These are phyloP conservation scores for Neovahlkampfia damariscottae DNA, from an alignment of 78 protist species.

Conservation along the genomic window DNA sequence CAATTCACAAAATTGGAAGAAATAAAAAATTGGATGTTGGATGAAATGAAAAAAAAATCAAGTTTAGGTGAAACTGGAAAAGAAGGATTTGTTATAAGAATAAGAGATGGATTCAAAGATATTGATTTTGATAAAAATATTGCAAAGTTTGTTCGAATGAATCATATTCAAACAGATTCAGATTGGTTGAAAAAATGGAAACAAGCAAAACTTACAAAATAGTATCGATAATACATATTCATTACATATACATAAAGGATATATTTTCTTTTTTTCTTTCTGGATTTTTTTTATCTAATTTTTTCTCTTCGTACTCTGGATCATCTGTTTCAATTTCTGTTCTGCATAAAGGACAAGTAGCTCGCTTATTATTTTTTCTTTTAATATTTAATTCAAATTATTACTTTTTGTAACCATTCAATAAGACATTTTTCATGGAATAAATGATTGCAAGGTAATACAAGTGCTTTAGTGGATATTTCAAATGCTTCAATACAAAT, in stretches of 20 bases:
- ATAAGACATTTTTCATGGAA: not conserved
- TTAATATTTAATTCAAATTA: no score
- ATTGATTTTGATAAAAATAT: not conserved
- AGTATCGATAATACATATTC: no score
- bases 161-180: conserved; percentile 19
- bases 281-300: not conserved
- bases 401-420: not conserved
- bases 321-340: not conserved
- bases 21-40: not conserved
- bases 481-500: no score
- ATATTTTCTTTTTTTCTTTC: not conserved
- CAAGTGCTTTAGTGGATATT: no score
- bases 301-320: not conserved
- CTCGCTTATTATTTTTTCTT: no score
- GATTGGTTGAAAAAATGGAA: conserved; percentile 20
- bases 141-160: conserved; percentile 24
- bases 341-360: not conserved
- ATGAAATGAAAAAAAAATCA: not conserved
- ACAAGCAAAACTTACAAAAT: no score
- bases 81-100: conserved; percentile 25
- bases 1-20: not conserved
- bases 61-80: not conserved
- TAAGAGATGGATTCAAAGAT: not conserved
- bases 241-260: not conserved
- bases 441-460: not conserved